Base-by-base conservation (phyloP, 805 yeast genomes). In the Zygoascus ofunaensis region DNA sequence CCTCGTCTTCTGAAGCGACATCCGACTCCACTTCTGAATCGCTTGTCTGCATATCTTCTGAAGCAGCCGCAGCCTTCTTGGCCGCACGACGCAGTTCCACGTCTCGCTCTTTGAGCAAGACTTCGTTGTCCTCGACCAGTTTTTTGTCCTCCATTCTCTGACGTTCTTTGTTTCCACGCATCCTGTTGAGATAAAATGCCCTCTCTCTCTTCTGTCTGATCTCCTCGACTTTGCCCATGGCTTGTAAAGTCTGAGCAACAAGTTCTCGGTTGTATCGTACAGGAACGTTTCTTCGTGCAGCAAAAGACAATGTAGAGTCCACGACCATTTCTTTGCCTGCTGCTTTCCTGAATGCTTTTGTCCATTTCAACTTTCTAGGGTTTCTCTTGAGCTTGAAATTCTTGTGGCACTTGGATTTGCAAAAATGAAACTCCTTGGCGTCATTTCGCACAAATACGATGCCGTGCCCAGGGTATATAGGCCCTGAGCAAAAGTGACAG, bases 301-400 rank as follows among this genome's bases (percentile, higher is more conserved):
- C 95, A 66, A 92, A 92, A 0, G 97, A 85, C 59, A 92, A 75
- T 3, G 98, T 89, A 4, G 95, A 83, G 61, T 92, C 98, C 47
- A 92, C 97, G 20, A 94, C 96, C 73, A 92, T 77, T 64, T 92
- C 98, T 66, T 92, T 92, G 59, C 98, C 98, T 37, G 97, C 97
- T 50, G 97, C 94, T 66, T 92, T 92, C 71, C 98, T 80, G 76
- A 92, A 92, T 1, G 98, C 97, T 67, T 92, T 92, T 45, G 98
- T 92, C 98, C 98, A 92, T 69, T 77, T 84, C 68, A 89, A 79
- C 68, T 92, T 92, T 71, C 98, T 82, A 57, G 98, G 98, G 72
- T 92, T 92, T 69, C 98, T 82, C 74, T 95, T 87, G 72, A 87
- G 94, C 65, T 92, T 92, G 79, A 92, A 92, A 45, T 87, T 82